These are phyloP conservation scores for Candida rishiriensis DNA, from an alignment of 805 yeast genomes.

Conservation along the genomic window DNA sequence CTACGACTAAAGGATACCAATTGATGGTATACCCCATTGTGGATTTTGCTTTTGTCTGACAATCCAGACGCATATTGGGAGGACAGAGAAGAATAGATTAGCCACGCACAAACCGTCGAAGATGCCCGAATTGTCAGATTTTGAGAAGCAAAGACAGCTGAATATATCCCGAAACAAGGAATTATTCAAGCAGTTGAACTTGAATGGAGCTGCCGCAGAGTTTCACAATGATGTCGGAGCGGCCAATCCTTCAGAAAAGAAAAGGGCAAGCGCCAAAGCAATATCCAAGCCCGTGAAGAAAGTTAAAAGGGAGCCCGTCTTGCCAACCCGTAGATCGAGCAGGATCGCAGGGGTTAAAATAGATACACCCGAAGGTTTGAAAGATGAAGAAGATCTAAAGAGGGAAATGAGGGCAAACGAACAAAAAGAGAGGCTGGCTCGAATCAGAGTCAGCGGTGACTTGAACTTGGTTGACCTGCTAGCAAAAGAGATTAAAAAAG, in stretches of 20 bases:
- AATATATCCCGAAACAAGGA: conserved; percentile 83
- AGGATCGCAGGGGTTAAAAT: conserved; percentile 66
- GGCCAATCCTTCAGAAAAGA: conserved; percentile 18
- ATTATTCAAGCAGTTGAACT: conserved; percentile 64
- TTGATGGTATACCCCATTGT: neutral
- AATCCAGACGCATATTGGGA: neutral
- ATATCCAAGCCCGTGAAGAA: conserved; percentile 18
- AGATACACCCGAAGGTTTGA: conserved; percentile 43
- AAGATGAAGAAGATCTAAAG: conserved; percentile 33
- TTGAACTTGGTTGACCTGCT: conserved; percentile 54
- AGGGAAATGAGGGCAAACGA: conserved; percentile 32
- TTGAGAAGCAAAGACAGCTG: conserved; percentile 66
- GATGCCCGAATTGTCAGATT: conserved; percentile 45
- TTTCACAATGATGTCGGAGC: conserved; percentile 42
- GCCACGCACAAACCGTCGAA: neutral
- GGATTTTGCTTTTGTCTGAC: neutral
- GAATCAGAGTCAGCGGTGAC: conserved; percentile 61
- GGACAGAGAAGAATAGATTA: neutral
- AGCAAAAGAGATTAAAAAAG: conserved; percentile 23
- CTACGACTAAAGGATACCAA: neutral
- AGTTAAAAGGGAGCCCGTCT: conserved; percentile 26
- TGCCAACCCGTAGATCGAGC: conserved; percentile 72
- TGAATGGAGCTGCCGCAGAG: conserved; percentile 52
- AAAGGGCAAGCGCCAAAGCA: conserved; percentile 24
- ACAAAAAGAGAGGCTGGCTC: conserved; percentile 42